Percentiles rank a stretch among this genome's conserved stretches.
Evolutionary conservation across 495 filamentous ascomycete genomes (phyloP).

Genomic region (Podospora conica): DNA sequence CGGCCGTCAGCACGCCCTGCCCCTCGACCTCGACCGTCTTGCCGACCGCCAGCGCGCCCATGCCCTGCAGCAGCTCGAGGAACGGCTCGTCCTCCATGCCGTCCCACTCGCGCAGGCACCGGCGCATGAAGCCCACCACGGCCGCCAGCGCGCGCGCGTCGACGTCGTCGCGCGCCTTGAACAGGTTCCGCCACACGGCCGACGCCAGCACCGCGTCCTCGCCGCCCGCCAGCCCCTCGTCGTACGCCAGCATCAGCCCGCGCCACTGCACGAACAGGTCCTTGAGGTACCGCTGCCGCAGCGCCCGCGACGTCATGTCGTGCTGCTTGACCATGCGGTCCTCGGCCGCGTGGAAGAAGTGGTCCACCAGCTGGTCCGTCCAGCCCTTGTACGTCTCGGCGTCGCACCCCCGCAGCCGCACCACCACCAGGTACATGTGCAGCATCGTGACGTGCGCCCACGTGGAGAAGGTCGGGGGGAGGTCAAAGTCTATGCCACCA

Average conservation of each 20-base stretch:
- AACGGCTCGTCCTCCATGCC: constrained; percentile 48
- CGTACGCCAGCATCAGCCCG: constrained; percentile 73
- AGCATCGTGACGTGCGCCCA: constrained; percentile 96
- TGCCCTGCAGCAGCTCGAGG: background rate
- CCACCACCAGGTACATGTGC: constrained; percentile 89
- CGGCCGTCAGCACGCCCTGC: constrained; percentile 18
- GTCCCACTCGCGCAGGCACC: constrained; percentile 56
- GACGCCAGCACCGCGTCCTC: constrained; percentile 73
- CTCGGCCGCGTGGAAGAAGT: constrained; percentile 90
- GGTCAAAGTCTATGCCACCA: constrained; percentile 42
- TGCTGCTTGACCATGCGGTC: constrained; percentile 71
- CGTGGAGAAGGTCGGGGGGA: constrained; percentile 79
- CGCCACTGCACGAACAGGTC: constrained; percentile 91
- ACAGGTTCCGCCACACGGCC: constrained; percentile 91
- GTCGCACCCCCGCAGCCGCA: constrained; percentile 73
- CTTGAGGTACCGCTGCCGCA: constrained; percentile 82
- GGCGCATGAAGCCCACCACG: constrained; percentile 74
- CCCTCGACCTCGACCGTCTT: constrained; percentile 21
- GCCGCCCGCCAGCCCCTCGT: constrained; percentile 76
- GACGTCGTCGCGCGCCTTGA: constrained; percentile 65
- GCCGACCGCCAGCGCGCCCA: constrained; percentile 11
- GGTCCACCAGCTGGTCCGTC: constrained; percentile 60
- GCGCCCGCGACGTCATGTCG: constrained; percentile 53
- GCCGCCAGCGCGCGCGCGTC: constrained; percentile 65
- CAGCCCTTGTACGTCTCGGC: constrained; percentile 38